These are phyloP conservation scores for Mycena alexandri DNA, from an alignment of 768 basidiomycete genomes.

Conservation along the genomic window DNA sequence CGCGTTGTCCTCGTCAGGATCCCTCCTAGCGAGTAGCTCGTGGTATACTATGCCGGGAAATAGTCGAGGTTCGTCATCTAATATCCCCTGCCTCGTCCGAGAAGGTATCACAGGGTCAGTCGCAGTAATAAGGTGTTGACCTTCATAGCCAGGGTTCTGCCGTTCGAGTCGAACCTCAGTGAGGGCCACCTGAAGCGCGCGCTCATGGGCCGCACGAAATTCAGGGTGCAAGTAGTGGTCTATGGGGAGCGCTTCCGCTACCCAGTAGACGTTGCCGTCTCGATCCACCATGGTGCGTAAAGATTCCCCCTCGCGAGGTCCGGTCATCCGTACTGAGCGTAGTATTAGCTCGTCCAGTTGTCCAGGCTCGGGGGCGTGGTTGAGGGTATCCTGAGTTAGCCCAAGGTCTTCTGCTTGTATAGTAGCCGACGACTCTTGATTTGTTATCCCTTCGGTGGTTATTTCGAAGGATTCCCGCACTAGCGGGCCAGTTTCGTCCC, in stretches of 20 bases:
- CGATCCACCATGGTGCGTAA: background rate
- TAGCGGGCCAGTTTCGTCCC: no score
- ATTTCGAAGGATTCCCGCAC: no score
- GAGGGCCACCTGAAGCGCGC: background rate
- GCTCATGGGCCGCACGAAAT: background rate
- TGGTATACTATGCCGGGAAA: background rate
- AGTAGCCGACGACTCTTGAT: no score
- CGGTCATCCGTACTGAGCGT: background rate
- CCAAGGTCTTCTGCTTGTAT: no score
- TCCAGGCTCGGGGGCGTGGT: no score
- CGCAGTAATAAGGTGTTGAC: background rate
- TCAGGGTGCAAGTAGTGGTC: background rate
- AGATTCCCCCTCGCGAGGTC: background rate
- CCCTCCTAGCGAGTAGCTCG: background rate
- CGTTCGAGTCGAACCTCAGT: background rate
- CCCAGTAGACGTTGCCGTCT: background rate
- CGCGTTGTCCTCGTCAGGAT: background rate
- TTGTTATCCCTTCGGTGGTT: no score
- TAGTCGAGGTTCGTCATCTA: background rate
- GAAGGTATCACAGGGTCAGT: background rate
- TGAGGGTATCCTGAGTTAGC: no score
- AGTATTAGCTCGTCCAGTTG: background rate
- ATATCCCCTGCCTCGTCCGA: background rate
- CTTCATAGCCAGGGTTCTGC: background rate
- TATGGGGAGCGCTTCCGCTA: background rate